phyloP scores from a whole-genome alignment of 2,329 filamentous ascomycete species.

The Penicillium frequentans region DNA sequence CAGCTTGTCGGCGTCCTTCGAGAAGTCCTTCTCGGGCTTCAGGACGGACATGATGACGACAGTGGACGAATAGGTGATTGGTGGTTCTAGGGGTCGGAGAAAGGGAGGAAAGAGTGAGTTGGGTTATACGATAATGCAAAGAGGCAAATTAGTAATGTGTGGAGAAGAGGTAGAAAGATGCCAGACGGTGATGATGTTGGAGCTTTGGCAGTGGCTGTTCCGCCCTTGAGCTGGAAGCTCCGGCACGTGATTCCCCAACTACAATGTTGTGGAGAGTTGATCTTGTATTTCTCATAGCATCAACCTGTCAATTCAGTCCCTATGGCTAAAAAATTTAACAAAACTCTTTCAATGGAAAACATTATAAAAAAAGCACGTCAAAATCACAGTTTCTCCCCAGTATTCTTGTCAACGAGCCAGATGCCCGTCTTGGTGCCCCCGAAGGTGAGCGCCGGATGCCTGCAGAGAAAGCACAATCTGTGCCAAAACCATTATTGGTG shows the following conservation, averaged over 20 bases:
- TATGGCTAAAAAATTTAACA: background rate
- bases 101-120: background rate
- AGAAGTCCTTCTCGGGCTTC: conserved; percentile 98
- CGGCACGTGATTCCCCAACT: conserved; percentile 28
- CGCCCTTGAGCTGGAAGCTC: conserved; percentile 31
- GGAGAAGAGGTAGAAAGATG: conserved; percentile 3
- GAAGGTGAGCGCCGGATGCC: background rate
- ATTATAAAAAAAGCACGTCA: background rate
- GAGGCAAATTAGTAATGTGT: conserved; percentile 2
- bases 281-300: background rate
- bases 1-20: conserved; percentile 90
- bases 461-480: background rate
- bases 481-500: background rate
- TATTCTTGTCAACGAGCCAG: background rate
- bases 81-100: background rate
- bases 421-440: background rate
- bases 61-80: background rate
- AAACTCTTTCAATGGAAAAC: background rate
- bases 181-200: conserved; percentile 18
- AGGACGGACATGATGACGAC: conserved; percentile 71
- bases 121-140: background rate
- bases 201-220: conserved; percentile 18
- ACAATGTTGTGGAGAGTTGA: background rate
- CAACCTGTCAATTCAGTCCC: background rate
- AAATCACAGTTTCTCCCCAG: background rate